Conservation (phyloP, 2,329 filamentous ascomycete species). For the Penicillium freii region DNA sequence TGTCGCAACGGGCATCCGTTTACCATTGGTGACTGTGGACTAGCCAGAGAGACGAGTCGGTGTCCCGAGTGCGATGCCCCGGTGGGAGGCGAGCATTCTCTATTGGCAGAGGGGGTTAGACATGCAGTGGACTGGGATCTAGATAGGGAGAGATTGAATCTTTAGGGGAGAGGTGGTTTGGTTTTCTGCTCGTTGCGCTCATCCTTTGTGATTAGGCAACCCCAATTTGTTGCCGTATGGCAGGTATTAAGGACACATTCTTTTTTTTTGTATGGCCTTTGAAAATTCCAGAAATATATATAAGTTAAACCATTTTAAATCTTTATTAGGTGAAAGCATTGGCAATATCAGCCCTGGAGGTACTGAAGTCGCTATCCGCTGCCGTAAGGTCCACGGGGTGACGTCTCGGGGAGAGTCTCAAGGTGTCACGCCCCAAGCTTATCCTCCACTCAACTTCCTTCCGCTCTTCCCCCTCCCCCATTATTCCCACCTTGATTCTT, state of each 20-base stretch:
- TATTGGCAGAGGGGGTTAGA: not conserved
- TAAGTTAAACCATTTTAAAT: not conserved
- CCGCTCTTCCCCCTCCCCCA: constrained; percentile 6
- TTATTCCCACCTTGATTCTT: constrained; percentile 1
- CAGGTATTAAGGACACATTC: not conserved
- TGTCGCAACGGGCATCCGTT: constrained; percentile 50
- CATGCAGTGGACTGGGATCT: not conserved
- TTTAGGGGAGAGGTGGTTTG: not conserved
- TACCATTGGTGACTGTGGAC: constrained; percentile 64
- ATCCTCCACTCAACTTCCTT: constrained; percentile 25
- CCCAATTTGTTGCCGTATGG: not conserved
- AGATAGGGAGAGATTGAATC: not conserved
- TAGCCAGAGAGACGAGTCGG: constrained; percentile 59
- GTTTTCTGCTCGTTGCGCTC: not conserved
- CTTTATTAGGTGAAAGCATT: not conserved
- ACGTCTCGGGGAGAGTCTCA: constrained; percentile 21
- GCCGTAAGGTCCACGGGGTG: constrained; percentile 13
- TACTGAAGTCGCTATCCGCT: not conserved
- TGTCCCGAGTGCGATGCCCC: constrained; percentile 62
- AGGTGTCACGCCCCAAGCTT: constrained; percentile 19
- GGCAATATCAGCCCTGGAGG: not conserved
- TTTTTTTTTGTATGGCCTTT: not conserved
- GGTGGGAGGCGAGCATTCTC: constrained; percentile 52
- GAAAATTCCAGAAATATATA: not conserved
- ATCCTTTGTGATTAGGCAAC: not conserved